A percentile compares a stretch with the other conserved stretches of the same genome.
phyloP scores from a whole-genome alignment of 176 grass and related monocot genomes.

The Zizania latifolia region DNA sequence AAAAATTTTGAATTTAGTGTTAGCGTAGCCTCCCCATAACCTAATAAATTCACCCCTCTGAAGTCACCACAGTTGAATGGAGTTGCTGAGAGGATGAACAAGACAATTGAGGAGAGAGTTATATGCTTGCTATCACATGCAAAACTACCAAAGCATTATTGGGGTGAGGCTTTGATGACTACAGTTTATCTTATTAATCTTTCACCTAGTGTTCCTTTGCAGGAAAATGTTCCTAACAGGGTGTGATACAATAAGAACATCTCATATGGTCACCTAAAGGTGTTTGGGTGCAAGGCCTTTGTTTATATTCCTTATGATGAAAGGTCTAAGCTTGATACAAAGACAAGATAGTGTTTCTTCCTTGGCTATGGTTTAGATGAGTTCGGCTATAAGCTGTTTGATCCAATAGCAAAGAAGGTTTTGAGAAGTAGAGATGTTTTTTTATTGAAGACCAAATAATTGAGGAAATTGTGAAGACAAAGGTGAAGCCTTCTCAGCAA shows the following conservation, averaged over 20 bases:
- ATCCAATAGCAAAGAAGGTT: not conserved
- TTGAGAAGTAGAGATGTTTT: not conserved
- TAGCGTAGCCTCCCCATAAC: too few relatives aligned
- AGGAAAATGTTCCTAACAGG: not conserved
- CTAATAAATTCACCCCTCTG: not conserved
- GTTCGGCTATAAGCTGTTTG: not conserved
- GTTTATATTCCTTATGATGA: not conserved
- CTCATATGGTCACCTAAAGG: not conserved
- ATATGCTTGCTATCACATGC: too few relatives aligned
- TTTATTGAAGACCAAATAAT: constrained; percentile 16
- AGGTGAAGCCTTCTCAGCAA: not conserved
- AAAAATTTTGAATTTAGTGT: too few relatives aligned
- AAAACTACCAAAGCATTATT: not conserved
- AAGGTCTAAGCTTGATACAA: not conserved
- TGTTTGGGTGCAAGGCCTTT: not conserved
- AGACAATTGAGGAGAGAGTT: not conserved
- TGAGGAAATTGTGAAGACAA: constrained; percentile 13
- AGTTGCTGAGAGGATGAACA: not conserved
- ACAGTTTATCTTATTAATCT: not conserved
- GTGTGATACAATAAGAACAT: not conserved
- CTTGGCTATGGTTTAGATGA: not conserved
- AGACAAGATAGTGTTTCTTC: not conserved
- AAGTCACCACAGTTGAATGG: not conserved
- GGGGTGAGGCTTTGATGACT: not conserved
- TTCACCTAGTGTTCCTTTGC: not conserved